These are phyloP conservation scores for Thalassia testudinum DNA, from an alignment of 116 monocot species.

Conservation along the genomic window DNA sequence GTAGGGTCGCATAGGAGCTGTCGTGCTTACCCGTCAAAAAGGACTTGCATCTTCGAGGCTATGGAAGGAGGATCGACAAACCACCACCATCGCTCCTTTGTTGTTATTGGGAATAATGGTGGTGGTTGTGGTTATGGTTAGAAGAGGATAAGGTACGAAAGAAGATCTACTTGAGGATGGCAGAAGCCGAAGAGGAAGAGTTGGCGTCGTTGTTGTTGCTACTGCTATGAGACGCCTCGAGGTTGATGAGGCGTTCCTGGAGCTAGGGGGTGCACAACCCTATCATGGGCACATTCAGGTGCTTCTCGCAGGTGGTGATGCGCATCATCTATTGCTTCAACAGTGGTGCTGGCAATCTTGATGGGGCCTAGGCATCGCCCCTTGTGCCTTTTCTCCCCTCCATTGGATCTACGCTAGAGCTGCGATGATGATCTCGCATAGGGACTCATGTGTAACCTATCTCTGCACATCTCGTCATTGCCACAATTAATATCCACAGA, in stretches of 20 bases:
- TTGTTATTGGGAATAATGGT: no score
- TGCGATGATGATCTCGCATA: no score
- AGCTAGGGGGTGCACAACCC: conserved; percentile 82
- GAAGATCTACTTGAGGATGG: conserved; percentile 15
- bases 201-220: conserved; percentile 18
- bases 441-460: no score
- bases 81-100: no score
- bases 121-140: no score
- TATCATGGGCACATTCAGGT: conserved; percentile 46
- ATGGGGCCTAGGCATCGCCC: no score
- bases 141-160: conserved; percentile 2
- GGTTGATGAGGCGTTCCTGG: conserved; percentile 53
- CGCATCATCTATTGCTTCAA: conserved; percentile 1
- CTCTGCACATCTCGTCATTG: no score
- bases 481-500: no score
- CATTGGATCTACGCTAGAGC: no score
- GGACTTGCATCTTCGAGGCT: conserved; percentile 76
- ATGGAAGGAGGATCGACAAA: conserved; percentile 13
- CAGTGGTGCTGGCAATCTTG: background rate
- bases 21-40: conserved; percentile 25
- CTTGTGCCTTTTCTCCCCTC: no score
- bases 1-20: background rate
- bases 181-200: conserved; percentile 10
- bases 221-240: conserved; percentile 43
- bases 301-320: conserved; percentile 29